Percentiles rank a stretch among this genome's conserved stretches.
phyloP scores from a whole-genome alignment of 2,329 filamentous ascomycete genomes.

The Coniochaeta prunicola region DNA sequence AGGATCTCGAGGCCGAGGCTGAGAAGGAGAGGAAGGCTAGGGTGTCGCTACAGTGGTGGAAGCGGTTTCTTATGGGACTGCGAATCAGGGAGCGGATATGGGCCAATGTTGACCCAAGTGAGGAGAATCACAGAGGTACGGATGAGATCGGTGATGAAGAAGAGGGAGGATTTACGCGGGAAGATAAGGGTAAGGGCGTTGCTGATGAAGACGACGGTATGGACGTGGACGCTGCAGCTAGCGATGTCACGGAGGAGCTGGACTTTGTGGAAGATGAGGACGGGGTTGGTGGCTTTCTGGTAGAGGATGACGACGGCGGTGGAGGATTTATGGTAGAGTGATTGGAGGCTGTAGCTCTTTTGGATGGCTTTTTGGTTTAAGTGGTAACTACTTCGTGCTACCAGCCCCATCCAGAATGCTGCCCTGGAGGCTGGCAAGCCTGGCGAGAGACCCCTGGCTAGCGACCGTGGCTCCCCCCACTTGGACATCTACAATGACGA shows the following conservation, averaged over 20 bases:
- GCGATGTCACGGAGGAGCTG: constrained; percentile 21
- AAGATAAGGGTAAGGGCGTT: constrained; percentile 16
- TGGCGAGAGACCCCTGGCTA: constrained; percentile 1
- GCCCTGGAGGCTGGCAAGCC: too few species aligned
- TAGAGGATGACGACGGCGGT: constrained; percentile 12
- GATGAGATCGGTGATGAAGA: constrained; percentile 2
- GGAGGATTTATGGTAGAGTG: constrained; percentile 16
- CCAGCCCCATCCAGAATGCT: neutral
- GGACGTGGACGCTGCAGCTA: constrained; percentile 12
- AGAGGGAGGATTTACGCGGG: constrained; percentile 1
- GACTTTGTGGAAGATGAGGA: constrained; percentile 21
- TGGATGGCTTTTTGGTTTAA: neutral
- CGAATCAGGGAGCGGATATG: constrained; percentile 70
- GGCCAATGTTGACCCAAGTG: constrained; percentile 42
- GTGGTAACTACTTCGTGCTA: neutral
- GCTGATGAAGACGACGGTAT: constrained; percentile 8
- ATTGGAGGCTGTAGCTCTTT: neutral
- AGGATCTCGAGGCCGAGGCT: constrained; percentile 55
- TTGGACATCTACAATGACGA: neutral
- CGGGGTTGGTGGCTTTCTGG: constrained; percentile 21
- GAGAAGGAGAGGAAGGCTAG: constrained; percentile 57
- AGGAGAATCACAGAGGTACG: constrained; percentile 30
- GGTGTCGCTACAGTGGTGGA: constrained; percentile 61
- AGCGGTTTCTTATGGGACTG: constrained; percentile 69
- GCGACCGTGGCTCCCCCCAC: neutral